Conservation (phyloP, 2,329 filamentous ascomycete species). For the Ophiostoma populinum region DNA sequence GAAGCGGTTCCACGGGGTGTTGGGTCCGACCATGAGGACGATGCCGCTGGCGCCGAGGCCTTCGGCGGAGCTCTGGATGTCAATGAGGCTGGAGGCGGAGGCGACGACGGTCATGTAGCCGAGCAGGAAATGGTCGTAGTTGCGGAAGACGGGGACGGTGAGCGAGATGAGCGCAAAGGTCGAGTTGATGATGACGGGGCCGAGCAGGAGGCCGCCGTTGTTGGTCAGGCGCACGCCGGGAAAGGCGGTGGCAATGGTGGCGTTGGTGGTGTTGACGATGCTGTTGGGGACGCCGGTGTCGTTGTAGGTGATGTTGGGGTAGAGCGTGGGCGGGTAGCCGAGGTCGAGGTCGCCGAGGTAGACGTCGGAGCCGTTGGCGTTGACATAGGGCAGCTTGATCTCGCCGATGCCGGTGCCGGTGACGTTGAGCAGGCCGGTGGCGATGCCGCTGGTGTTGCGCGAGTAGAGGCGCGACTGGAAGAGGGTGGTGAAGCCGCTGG, state of each 20-base stretch:
- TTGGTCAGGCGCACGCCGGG: conserved; percentile 30
- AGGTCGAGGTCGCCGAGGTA: conserved; percentile 41
- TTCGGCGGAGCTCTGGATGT: conserved; percentile 44
- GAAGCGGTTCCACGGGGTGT: conserved; percentile 48
- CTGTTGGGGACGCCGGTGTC: conserved; percentile 25
- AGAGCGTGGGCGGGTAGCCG: conserved; percentile 58
- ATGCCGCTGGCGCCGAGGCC: conserved; percentile 54
- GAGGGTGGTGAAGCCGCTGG: conserved; percentile 38
- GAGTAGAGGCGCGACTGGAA: conserved; percentile 62
- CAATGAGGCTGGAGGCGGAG: conserved; percentile 45
- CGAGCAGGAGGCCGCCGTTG: conserved; percentile 49
- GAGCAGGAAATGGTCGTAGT: conserved; percentile 44
- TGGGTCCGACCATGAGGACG: conserved; percentile 53
- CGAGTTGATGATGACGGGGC: conserved; percentile 55
- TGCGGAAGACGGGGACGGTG: conserved; percentile 62
- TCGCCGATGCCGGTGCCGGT: conserved; percentile 32
- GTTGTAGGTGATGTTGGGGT: conserved; percentile 60
- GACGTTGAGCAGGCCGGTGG: conserved; percentile 43
- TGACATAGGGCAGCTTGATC: conserved; percentile 44
- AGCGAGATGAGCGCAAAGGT: conserved; percentile 63
- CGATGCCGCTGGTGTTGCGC: conserved; percentile 41
- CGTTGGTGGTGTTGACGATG: conserved; percentile 22
- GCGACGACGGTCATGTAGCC: conserved; percentile 76
- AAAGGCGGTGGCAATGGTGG: conserved; percentile 31
- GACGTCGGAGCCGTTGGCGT: conserved; percentile 38